Base-by-base conservation (phyloP, 208 protist species). In the Borovskyia barvae region DNA sequence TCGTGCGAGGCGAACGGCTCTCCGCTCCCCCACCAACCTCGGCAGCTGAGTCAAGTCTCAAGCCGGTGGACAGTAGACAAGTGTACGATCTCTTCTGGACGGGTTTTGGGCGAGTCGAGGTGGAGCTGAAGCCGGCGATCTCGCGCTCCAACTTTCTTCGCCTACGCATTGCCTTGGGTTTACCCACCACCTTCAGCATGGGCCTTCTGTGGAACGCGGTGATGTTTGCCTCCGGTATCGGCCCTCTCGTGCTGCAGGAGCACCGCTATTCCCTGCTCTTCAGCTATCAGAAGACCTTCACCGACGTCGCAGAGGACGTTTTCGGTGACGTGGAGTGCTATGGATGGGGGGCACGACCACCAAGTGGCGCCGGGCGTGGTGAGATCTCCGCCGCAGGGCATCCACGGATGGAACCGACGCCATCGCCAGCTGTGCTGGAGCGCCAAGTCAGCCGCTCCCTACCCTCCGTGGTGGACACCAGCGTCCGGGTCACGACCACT, bases 121-220 rank as follows among this genome's bases (percentile, higher is more conserved):
- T 93, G 32, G 80, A 93, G 45, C 76, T 73, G 15, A 25, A 65
- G 14, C 86, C 86, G 2, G 71, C 71, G 2, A 66, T 93, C 14
- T 77, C 62, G 3, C 37, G 65, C n/a, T 55, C 71, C 17, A 70
- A 71, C 17, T 69, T 90, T 35, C 12, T 71, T 6, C 49, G 40
- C 12, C 59, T 90, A 5, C 75, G 73, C 15, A 46, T 36, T 1
- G 52, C 74, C 0, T 72, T 93, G 4, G 82, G 82, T 0, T 70
- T 93, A n/a, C 53, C 64, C 0, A 25, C 26, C 6, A 35, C 42
- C 22, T 90, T 82, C 63, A 74, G 82, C 11, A 78, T 86, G 57
- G 56, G 61, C 26, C 66, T 90, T 35, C 67, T 93, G 15, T 93
- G 86, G 83, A 93, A 93, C 33, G 72, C 80, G n/a, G 56, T 87